phyloP scores from a whole-genome alignment of 257 asterid genomes.

The Lycium ferocissimum region DNA sequence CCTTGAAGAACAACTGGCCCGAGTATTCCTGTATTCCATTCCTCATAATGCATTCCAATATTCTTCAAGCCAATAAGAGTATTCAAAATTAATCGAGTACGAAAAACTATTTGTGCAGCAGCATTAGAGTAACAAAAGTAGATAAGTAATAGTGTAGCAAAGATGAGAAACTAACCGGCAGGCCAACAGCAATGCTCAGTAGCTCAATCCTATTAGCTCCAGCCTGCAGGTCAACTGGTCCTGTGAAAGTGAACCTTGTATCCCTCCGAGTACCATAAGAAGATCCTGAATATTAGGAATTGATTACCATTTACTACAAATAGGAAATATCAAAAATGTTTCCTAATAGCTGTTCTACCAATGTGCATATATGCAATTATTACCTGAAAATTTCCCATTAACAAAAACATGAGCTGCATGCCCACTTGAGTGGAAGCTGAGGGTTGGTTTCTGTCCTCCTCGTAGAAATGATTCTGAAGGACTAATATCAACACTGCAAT shows the following conservation, averaged over 20 bases:
- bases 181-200: slow-evolving; percentile 70
- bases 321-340: not conserved
- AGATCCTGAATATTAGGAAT: slow-evolving; percentile 48
- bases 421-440: slow-evolving; percentile 60
- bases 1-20: slow-evolving; percentile 60
- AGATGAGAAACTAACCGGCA: slow-evolving; percentile 57
- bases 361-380: not conserved
- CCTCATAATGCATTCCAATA: slow-evolving; percentile 63
- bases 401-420: slow-evolving; percentile 64
- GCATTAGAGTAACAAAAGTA: not conserved
- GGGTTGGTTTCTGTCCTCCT: slow-evolving; percentile 52
- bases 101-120: not conserved
- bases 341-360: slow-evolving; percentile 1
- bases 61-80: slow-evolving; percentile 41
- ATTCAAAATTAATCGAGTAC: not conserved
- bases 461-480: slow-evolving; percentile 62
- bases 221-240: slow-evolving; percentile 48
- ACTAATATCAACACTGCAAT: slow-evolving; percentile 55
- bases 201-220: slow-evolving; percentile 61
- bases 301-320: not conserved
- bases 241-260: slow-evolving; percentile 50
- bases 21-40: slow-evolving; percentile 56
- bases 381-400: slow-evolving; percentile 64
- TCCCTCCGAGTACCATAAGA: slow-evolving; percentile 55
- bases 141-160: not conserved